Base-by-base conservation (phyloP, 1,284 basidiomycete species). In the Moesziomyces globuligerus region DNA sequence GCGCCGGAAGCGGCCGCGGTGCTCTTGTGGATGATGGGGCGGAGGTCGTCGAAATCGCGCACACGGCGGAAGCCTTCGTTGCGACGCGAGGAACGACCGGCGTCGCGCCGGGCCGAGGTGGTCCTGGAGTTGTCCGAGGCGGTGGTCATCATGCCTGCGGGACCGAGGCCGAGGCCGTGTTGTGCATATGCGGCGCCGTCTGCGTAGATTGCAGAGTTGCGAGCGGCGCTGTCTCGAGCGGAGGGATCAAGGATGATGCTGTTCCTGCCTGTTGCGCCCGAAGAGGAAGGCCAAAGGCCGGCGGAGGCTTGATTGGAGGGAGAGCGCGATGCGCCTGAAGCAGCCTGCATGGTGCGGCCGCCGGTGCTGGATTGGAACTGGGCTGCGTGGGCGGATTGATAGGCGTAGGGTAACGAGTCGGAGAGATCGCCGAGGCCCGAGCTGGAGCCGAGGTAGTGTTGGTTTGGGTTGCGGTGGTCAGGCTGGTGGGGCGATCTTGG, bases 21-120 rank as follows among this genome's bases (percentile, higher is more conserved):
- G 36, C 51, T 71, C 45, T 61, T 73, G 57, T 80, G 72, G 29
- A 68, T 55, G 41, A 75, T 70, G 4, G 76, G 75, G 5, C 73
- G 71, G 18, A 80, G 52, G 26, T 80, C 78, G 43, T 74, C 71
- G 29, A 75, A 61, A 40, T 77, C 74, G 23, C 75, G 67, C 28
- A 80, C 76, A 29, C 73, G 64, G 37, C 76, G 69, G 51, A 80
- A 78, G 9, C 78, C 78, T 26, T 79, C 69, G 49, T 52, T 55
- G 41, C 58, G 58, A n/a, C 55, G 48, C 13, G 57, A 65, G 2
- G 59, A 46, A 24, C 60, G 60, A 17, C 42, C 49, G 11, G 29
- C 26, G 38, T 60, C 49, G 36, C 56, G 57, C 15, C 46, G 38
- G 17, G 41, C 25, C 1, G 61, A 52, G 46, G 52, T 57, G 1